These are phyloP conservation scores for Penicillium sp. DNA, from an alignment of 2,329 filamentous ascomycete species.

Conservation along the genomic window DNA sequence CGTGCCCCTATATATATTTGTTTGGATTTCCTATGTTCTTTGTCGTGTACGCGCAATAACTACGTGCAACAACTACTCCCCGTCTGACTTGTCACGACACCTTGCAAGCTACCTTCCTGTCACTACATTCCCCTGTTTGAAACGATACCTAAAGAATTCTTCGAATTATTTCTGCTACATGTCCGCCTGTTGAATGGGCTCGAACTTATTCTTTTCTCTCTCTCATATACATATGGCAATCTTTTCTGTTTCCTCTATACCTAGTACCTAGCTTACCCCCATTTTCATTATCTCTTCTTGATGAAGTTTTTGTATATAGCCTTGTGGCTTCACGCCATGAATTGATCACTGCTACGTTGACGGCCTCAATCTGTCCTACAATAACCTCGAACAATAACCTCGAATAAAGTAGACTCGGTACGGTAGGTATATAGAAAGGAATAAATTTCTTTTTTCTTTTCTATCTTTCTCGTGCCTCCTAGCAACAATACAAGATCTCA, in stretches of 20 bases:
- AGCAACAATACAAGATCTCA: slow-evolving; percentile 17
- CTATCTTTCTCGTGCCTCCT: background rate
- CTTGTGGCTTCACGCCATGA: background rate
- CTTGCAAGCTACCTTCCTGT: background rate
- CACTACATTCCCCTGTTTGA: background rate
- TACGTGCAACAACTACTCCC: background rate
- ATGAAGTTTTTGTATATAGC: background rate
- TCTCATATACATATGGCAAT: background rate
- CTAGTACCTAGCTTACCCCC: background rate
- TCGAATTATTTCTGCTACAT: background rate
- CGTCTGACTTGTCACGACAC: background rate
- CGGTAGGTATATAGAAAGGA: background rate
- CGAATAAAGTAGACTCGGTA: background rate
- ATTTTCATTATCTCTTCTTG: background rate
- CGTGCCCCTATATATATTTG: background rate
- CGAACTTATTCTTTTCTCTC: background rate
- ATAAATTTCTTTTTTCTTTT: background rate
- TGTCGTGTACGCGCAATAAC: background rate
- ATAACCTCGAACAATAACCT: background rate
- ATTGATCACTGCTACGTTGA: background rate
- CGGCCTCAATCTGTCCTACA: background rate
- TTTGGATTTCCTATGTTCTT: background rate
- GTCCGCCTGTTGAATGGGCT: background rate
- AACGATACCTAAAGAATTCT: background rate
- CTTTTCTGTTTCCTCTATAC: background rate